A percentile compares a stretch with the other conserved stretches of the same genome.
These are phyloP conservation scores for Cubamyces sp. DNA, from an alignment of 768 basidiomycete genomes.

Conservation along the genomic window DNA sequence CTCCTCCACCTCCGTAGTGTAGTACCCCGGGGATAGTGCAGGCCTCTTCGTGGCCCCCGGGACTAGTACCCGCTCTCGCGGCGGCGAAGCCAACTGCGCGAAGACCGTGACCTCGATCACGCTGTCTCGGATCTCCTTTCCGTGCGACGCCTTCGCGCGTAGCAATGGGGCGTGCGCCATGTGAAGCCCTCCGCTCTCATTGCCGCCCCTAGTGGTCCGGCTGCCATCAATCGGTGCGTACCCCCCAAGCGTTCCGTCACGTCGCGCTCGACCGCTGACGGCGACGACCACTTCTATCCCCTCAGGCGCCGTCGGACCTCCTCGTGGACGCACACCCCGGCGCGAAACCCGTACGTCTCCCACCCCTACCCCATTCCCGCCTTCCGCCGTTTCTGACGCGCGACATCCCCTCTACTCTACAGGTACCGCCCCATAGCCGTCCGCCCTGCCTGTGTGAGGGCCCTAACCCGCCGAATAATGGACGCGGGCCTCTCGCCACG, in stretches of 20 bases:
- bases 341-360: constrained; percentile 7
- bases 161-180: background rate
- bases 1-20: background rate
- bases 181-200: too few species aligned
- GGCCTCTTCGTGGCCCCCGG: constrained; percentile 12
- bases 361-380: background rate
- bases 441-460: background rate
- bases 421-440: constrained; percentile 2
- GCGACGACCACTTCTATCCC: background rate
- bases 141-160: background rate
- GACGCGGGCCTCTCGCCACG: background rate
- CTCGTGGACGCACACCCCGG: background rate
- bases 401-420: background rate
- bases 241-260: background rate
- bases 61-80: constrained; percentile 9
- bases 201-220: background rate
- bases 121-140: background rate
- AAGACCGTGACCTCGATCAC: background rate
- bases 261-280: too few species aligned
- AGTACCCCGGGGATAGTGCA: constrained; percentile 2
- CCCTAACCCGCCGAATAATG: background rate
- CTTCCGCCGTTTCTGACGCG: background rate
- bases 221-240: background rate
- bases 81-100: constrained; percentile 19
- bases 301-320: background rate